These are phyloP conservation scores for Coniella lustricola DNA, from an alignment of 2,329 filamentous ascomycete species.

Conservation along the genomic window DNA sequence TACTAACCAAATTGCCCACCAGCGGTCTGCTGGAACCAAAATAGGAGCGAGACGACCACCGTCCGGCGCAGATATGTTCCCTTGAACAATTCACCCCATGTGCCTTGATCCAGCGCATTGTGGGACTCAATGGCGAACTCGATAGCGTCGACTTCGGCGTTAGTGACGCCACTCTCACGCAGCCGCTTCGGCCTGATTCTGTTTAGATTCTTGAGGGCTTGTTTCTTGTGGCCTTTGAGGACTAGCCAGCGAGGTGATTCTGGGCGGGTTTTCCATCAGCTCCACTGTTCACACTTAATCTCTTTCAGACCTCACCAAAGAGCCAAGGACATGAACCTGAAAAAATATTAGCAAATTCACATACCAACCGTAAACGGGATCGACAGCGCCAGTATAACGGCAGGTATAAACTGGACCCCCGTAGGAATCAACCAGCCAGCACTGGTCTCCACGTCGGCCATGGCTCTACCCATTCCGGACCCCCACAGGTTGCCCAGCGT, in stretches of 20 bases:
- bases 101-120: neutral
- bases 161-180: slow-evolving; percentile 26
- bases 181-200: slow-evolving; percentile 4
- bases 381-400: neutral
- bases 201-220: neutral
- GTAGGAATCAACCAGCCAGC: slow-evolving; percentile 4
- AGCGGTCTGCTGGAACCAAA: slow-evolving; percentile 6
- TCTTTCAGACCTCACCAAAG: no score
- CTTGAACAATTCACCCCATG: slow-evolving; percentile 2
- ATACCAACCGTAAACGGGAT: slow-evolving; percentile 3
- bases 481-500: slow-evolving; percentile 5
- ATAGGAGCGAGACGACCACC: neutral
- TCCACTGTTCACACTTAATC: no score
- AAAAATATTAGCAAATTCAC: no score
- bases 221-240: slow-evolving; percentile 1
- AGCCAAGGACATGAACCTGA: no score
- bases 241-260: slow-evolving; percentile 9
- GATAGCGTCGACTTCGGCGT: slow-evolving; percentile 1
- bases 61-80: slow-evolving; percentile 5
- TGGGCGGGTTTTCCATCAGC: neutral
- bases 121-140: neutral
- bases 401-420: slow-evolving; percentile 1
- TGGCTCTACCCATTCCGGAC: slow-evolving; percentile 1
- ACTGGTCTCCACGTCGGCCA: neutral
- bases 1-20: slow-evolving; percentile 4